Evolutionary conservation across 2,329 filamentous ascomycete species (phyloP), one percentile per base, ranked within the genome.

Genomic region (Coniochaeta prunicola): DNA sequence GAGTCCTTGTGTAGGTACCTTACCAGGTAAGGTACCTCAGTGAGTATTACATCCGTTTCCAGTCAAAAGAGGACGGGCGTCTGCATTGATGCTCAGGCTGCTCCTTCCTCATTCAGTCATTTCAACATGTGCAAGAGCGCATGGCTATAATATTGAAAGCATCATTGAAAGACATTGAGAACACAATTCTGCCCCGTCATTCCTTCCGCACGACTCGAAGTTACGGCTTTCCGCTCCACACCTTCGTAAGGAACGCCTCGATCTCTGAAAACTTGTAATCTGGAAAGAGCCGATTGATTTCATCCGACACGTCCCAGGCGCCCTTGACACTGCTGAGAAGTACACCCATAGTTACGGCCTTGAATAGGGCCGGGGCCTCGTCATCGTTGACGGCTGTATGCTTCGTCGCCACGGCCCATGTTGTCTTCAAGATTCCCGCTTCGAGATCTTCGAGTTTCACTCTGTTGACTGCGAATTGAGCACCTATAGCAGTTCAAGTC

Each of bases 361-460:
- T 74, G 10, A 73, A 66, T 26, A 76, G 68, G 1, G 57, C 63
- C 31, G 68, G 66, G 1, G 68, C 65, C 26, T 73, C 55, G 0
- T 77, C 74, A 1, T 65, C 64, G 1, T 71, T 63, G 31, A 80
- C 65, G 2, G 69, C 62, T 5, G 57, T 59, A 50, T 74, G 73
- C 1, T 42, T 60, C 13, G 70, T 63, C 62, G 61, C 21, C 30
- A 77, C 65, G 21, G 67, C 59, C 79, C 80, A 82, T 3, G 71
- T 73, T 0, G 74, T 68, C 15, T 72, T 71, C 2, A 77, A 62
- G 13, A 59, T 59, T 7, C 78, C 80, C 3, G 68, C 72, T 63
- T 76, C 67, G 5, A 85, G 74, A 63, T 85, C 80, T 56, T 75
- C 71, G 0, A 72, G 57, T 36, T 71, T 73, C 1, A 84, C 68